These are phyloP conservation scores for Zoysia pacifica DNA, from an alignment of 176 grass and related monocot species.

Conservation along the genomic window DNA sequence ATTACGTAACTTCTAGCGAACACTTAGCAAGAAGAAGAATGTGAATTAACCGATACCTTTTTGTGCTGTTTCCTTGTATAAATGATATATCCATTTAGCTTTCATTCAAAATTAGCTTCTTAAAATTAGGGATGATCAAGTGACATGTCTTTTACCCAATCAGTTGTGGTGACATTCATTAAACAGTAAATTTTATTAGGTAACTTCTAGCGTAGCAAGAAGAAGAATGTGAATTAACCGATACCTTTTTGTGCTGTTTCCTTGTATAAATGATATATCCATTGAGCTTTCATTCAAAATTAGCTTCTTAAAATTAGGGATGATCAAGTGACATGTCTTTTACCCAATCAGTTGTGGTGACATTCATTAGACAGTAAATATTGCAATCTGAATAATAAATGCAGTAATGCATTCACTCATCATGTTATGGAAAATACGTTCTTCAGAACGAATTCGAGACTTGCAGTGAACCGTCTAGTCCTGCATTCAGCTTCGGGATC, in stretches of 20 bases:
- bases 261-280: neutral
- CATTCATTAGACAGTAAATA: constrained; percentile 17
- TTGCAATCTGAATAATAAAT: constrained; percentile 9
- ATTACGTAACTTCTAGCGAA: neutral
- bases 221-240: neutral
- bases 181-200: neutral
- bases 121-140: neutral
- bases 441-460: constrained; percentile 40
- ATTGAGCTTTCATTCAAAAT: neutral
- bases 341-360: neutral
- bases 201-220: too few relatives aligned
- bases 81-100: neutral
- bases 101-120: neutral
- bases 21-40: neutral
- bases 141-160: neutral
- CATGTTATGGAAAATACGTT: constrained; percentile 39
- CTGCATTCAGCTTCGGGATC: constrained; percentile 25
- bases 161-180: neutral
- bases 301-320: neutral
- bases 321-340: neutral
- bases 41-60: neutral
- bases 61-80: neutral
- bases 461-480: constrained; percentile 36
- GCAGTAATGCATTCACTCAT: constrained; percentile 1
- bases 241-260: neutral